phyloP scores from a whole-genome alignment of 352 stramenopile species.

The Lagenidium giganteum region DNA sequence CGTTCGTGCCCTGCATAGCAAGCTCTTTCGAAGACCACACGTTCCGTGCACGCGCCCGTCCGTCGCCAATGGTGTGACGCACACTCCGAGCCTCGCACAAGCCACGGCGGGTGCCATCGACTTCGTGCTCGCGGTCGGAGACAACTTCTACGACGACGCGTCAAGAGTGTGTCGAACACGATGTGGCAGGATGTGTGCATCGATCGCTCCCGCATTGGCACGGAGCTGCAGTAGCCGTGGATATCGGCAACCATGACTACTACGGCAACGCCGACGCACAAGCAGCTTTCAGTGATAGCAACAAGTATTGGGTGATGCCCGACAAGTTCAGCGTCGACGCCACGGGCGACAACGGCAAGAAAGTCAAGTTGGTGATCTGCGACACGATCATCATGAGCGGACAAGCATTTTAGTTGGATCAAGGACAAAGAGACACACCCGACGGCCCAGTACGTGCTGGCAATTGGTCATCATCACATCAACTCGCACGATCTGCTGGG shows the following conservation, averaged over 20 bases:
- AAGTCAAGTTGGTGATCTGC: conserved; percentile 27
- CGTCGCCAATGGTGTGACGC: too few species aligned
- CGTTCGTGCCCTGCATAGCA: too few species aligned
- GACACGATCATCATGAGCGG: conserved; percentile 26
- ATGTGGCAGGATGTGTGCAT: conserved; percentile 25
- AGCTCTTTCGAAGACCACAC: too few species aligned
- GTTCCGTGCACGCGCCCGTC: too few species aligned
- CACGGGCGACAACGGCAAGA: conserved; percentile 14
- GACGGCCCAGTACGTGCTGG: conserved; percentile 19
- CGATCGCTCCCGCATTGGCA: conserved; percentile 26
- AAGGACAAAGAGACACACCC: conserved; percentile 16
- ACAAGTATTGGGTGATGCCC: conserved; percentile 34
- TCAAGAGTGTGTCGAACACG: conserved; percentile 19
- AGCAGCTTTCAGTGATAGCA: conserved; percentile 18
- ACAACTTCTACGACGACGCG: conserved; percentile 42
- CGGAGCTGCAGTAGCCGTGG: conserved; percentile 28
- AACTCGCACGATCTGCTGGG: conserved; percentile 23
- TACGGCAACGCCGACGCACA: conserved; percentile 29
- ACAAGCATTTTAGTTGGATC: conserved; percentile 21
- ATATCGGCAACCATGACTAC: conserved; percentile 38
- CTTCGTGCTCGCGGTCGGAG: conserved; percentile 30
- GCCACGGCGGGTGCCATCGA: too few species aligned
- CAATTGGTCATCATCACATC: conserved; percentile 28
- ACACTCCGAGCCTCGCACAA: too few species aligned
- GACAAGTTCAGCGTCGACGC: conserved; percentile 26